Evolutionary conservation across 306 rosid genomes (phyloP), one percentile per base, ranked within the genome.

Genomic region (Lathyrus sativus): DNA sequence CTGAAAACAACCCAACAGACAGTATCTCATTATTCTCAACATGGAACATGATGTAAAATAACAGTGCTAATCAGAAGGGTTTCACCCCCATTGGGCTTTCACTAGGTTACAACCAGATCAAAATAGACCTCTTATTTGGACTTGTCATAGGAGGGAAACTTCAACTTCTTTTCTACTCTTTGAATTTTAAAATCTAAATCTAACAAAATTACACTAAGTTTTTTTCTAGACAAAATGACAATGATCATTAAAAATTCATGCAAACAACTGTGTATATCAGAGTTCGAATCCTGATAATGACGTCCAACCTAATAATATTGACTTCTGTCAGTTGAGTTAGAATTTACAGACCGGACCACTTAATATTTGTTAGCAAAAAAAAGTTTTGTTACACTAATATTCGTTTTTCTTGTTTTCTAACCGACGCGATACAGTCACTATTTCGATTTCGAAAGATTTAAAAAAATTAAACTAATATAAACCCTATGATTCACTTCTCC

Each of bases 1-100:
- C 51, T 67, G 86, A 87, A 79, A 83, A 74, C 82, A 79, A 85
- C 85, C 67, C 75, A 57, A 69, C 86, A 69, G 7, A 4, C 70
- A 46, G 64, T 22, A 42, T 24, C 74, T 65, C 73, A 69, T 54
- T 76, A 57, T 55, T 77, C 77, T 74, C 84, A 57, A 73, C 74
- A 56, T 75, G 73, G 19, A 59, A 46, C 77, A 73, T 68, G 33
- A 15, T 29, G 13, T 57, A 31, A 59, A 56, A 35, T 14, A 51
- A 58, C 62, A 60, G 71, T 42, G 42, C 37, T 44, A 31, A 43
- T 31, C 64, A 12, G 42, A 70, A 41, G 68, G 33, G 11, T 71
- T 77, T 77, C 76, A 70, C 58, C 65, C 71, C 33, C 73, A 50
- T 67, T 75, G 71, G 64, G 17, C 48, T 62, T 39, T 72, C 74